Percentiles rank a stretch among this genome's conserved stretches.
Evolutionary conservation across 768 basidiomycete genomes (phyloP).

Genomic region (Infundibulicybe gibba): DNA sequence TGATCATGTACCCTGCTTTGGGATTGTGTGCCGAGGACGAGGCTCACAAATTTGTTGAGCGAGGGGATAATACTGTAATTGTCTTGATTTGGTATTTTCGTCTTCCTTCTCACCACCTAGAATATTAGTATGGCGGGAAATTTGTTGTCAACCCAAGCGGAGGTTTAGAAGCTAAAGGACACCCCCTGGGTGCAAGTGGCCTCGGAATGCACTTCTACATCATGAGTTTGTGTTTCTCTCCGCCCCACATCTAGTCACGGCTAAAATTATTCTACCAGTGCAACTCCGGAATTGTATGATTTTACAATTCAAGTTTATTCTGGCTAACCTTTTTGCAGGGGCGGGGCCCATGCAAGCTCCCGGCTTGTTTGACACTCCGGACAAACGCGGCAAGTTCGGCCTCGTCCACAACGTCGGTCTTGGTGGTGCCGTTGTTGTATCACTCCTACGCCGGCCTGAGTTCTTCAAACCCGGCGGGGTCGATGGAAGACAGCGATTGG

Average conservation of each 20-base stretch:
- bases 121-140: constrained; percentile 71
- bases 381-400: constrained; percentile 73
- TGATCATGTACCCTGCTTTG: constrained; percentile 79
- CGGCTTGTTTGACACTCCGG: constrained; percentile 56
- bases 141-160: constrained; percentile 84
- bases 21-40: constrained; percentile 65
- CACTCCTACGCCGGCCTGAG: constrained; percentile 71
- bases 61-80: constrained; percentile 74
- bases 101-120: background rate
- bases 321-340: constrained; percentile 38
- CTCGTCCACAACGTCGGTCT: constrained; percentile 83
- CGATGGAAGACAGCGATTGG: constrained; percentile 68
- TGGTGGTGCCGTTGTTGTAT: constrained; percentile 77
- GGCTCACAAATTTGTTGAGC: constrained; percentile 71
- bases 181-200: constrained; percentile 81
- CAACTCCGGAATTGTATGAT: constrained; percentile 66
- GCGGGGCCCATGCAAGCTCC: constrained; percentile 83
- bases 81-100: background rate
- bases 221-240: constrained; percentile 46
- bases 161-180: constrained; percentile 86
- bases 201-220: constrained; percentile 88
- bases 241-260: background rate
- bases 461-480: constrained; percentile 65
- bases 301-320: background rate
- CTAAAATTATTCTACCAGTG: constrained; percentile 36